These are phyloP conservation scores for Ambrosiella cleistominuta DNA, from an alignment of 2,329 filamentous ascomycete genomes.

Conservation along the genomic window DNA sequence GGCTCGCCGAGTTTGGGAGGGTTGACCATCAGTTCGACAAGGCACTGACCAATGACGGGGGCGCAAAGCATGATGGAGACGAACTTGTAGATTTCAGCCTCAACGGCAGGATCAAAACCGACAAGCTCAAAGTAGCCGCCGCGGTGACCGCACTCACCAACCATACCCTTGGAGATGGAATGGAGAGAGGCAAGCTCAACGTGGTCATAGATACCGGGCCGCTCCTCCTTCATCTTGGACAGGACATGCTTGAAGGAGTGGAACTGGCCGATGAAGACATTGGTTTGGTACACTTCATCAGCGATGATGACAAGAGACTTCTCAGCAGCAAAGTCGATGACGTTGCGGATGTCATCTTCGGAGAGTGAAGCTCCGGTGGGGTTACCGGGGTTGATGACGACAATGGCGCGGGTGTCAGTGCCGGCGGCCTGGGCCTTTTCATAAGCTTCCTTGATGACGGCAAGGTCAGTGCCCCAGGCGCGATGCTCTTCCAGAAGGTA, in stretches of 20 bases:
- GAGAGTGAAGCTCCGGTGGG: conserved; percentile 79
- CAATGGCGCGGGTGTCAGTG: conserved; percentile 77
- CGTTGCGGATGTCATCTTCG: conserved; percentile 59
- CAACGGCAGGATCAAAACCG: conserved; percentile 70
- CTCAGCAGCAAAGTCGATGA: conserved; percentile 74
- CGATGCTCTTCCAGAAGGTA: conserved; percentile 82
- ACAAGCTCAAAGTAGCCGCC: conserved; percentile 95
- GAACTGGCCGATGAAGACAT: conserved; percentile 89
- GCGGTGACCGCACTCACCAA: conserved; percentile 93
- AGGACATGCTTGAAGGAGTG: conserved; percentile 87
- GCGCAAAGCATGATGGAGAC: conserved; percentile 93
- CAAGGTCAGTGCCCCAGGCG: conserved; percentile 74
- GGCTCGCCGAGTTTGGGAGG: conserved; percentile 70
- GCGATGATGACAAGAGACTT: conserved; percentile 80
- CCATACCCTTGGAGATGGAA: conserved; percentile 94
- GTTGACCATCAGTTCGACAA: conserved; percentile 97
- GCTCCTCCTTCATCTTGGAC: conserved; percentile 58
- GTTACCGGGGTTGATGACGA: conserved; percentile 97
- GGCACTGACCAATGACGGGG: conserved; percentile 86
- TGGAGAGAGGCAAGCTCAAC: conserved; percentile 86
- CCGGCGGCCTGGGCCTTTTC: conserved; percentile 58
- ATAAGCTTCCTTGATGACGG: conserved; percentile 57
- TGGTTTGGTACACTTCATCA: conserved; percentile 98
- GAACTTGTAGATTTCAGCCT: conserved; percentile 95
- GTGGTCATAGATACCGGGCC: conserved; percentile 59